A percentile compares a stretch with the other conserved stretches of the same genome.
phyloP scores from a whole-genome alignment of 2,329 filamentous ascomycete genomes.

The Aphanocladium album region DNA sequence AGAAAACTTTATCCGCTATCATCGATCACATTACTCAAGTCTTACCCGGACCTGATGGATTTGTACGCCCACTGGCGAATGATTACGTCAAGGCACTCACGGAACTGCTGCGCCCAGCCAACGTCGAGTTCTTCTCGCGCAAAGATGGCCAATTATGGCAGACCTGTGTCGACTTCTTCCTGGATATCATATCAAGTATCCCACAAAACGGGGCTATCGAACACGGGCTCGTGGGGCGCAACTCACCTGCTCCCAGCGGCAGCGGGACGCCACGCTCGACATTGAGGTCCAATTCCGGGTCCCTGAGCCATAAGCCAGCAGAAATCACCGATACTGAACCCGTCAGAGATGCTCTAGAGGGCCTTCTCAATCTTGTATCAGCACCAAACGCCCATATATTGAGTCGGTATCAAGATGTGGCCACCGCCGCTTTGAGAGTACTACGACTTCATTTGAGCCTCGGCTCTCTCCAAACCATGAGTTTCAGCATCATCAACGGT shows the following conservation, averaged over 20 bases:
- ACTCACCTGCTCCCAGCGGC: conserved; percentile 42
- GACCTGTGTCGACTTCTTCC: conserved; percentile 64
- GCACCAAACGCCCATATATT: conserved; percentile 10
- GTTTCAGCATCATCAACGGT: conserved; percentile 71
- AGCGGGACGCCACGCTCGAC: conserved; percentile 22
- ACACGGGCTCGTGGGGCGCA: conserved; percentile 29
- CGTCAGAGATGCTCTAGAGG: conserved; percentile 47
- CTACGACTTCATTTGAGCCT: conserved; percentile 56
- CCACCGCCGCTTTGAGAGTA: conserved; percentile 53
- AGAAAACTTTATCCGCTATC: conserved; percentile 72
- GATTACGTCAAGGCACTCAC: conserved; percentile 76
- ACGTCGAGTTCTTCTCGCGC: conserved; percentile 71
- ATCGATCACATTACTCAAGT: conserved; percentile 78
- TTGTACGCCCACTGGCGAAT: conserved; percentile 64
- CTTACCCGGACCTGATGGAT: conserved; percentile 55
- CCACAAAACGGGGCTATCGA: conserved; percentile 36
- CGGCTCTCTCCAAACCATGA: conserved; percentile 62
- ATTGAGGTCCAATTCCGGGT: conserved; percentile 22
- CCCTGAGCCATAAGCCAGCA: conserved; percentile 26
- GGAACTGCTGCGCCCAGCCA: conserved; percentile 65
- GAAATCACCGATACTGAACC: conserved; percentile 27
- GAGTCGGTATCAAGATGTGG: conserved; percentile 50
- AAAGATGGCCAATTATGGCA: conserved; percentile 59
- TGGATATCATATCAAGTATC: conserved; percentile 51
- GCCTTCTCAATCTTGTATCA: conserved; percentile 41